These are phyloP conservation scores for Rauvolfia tetraphylla DNA, from an alignment of 257 asterid species.

Conservation along the genomic window DNA sequence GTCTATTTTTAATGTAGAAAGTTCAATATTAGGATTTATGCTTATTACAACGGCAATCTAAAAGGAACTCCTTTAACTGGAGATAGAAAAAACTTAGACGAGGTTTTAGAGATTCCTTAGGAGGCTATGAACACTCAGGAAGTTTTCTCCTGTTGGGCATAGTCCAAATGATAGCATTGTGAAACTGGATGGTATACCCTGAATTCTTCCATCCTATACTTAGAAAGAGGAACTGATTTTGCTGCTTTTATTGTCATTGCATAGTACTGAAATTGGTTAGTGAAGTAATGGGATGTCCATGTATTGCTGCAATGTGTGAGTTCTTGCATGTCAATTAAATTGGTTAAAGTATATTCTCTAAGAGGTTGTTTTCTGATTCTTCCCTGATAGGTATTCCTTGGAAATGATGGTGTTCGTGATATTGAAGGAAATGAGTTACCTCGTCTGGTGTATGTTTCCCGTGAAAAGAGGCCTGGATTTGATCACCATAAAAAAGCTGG, in stretches of 20 bases:
- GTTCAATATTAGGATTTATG: not conserved
- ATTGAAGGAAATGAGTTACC: constrained; percentile 69
- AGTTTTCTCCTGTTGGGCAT: not conserved
- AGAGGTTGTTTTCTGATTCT: not conserved
- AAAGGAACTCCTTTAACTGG: not conserved
- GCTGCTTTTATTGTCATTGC: not conserved
- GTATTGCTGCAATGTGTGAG: not conserved
- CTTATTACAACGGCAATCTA: not conserved
- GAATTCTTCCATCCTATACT: not conserved
- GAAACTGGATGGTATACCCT: not conserved
- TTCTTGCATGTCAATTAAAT: not conserved
- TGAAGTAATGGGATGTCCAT: not conserved
- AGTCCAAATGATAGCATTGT: not conserved
- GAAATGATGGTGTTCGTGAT: constrained; percentile 63
- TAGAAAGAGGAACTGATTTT: not conserved
- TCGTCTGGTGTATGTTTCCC: constrained; percentile 75
- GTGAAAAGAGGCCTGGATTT: constrained; percentile 92
- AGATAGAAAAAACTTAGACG: not conserved
- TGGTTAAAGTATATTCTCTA: not conserved
- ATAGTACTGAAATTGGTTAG: not conserved
- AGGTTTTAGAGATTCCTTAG: constrained; percentile 5
- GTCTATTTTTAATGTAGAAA: not conserved
- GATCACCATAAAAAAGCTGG: constrained; percentile 96
- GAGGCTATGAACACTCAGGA: not conserved
- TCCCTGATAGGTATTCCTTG: constrained; percentile 64